Conservation (phyloP, 495 filamentous ascomycete genomes). For the Penicillium ucsense region DNA sequence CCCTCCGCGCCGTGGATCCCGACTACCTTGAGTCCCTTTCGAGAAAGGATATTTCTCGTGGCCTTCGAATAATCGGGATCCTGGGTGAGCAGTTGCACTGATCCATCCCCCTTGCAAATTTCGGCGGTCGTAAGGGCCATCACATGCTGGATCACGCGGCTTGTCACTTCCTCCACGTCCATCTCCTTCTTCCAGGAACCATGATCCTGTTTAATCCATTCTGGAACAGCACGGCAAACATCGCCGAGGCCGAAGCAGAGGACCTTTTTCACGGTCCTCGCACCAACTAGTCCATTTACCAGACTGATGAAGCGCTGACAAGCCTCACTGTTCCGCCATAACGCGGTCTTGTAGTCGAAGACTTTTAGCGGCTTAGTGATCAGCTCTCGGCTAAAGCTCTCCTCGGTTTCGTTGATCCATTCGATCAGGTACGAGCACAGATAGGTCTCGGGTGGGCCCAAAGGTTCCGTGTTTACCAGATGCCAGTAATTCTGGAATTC, state of each 20-base stretch:
- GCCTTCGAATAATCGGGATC: slow-evolving; percentile 25
- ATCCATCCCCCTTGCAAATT: slow-evolving; percentile 17
- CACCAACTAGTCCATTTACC: slow-evolving; percentile 17
- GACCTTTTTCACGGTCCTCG: slow-evolving; percentile 24
- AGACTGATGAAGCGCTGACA: slow-evolving; percentile 17
- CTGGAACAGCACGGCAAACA: slow-evolving; percentile 19
- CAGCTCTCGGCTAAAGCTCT: slow-evolving; percentile 19
- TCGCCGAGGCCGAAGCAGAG: slow-evolving; percentile 32
- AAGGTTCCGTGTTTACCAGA: slow-evolving; percentile 20
- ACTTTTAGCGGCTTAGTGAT: slow-evolving; percentile 22
- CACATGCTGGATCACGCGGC: slow-evolving; percentile 22
- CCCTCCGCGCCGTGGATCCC: slow-evolving; percentile 27
- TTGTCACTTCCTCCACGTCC: slow-evolving; percentile 18
- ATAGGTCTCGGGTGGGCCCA: slow-evolving; percentile 22
- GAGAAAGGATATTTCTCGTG: slow-evolving; percentile 20
- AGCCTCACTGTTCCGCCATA: slow-evolving; percentile 23
- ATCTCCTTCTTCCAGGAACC: slow-evolving; percentile 18
- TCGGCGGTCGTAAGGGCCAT: slow-evolving; percentile 26
- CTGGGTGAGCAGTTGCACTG: slow-evolving; percentile 17
- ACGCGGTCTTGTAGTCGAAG: slow-evolving; percentile 21
- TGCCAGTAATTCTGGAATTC: slow-evolving; percentile 24
- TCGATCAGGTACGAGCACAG: slow-evolving; percentile 28
- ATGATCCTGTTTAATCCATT: slow-evolving; percentile 21
- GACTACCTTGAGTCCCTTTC: slow-evolving; percentile 28
- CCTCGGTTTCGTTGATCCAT: slow-evolving; percentile 25